Conservation (phyloP, 2,329 filamentous ascomycete genomes). For the Aureobasidium lini region DNA sequence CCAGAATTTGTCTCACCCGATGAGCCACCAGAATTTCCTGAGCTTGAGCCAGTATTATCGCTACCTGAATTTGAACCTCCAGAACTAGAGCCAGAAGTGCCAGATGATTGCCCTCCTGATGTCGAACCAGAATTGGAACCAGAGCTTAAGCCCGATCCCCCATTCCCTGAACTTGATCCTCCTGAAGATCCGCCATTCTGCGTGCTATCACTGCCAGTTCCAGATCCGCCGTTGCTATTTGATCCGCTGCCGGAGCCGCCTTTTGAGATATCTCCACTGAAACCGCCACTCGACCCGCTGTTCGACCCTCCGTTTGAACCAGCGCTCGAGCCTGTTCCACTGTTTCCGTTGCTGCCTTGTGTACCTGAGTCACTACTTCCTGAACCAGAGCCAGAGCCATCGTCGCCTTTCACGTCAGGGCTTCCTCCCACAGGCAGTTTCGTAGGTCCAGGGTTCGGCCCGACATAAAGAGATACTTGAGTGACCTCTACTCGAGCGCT, state of each 20-base stretch:
- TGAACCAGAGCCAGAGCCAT: background rate
- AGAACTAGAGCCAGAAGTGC: background rate
- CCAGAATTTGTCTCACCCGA: background rate
- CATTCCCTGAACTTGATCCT: background rate
- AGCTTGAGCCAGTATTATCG: background rate
- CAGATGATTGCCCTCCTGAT: background rate
- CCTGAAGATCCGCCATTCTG: too few species aligned
- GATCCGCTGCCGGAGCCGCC: background rate
- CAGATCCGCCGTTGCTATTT: background rate
- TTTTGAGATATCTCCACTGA: background rate
- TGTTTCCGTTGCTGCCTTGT: background rate
- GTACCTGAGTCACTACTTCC: background rate
- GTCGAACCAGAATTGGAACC: slow-evolving; percentile 1
- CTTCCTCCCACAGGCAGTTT: background rate
- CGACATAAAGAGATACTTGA: background rate
- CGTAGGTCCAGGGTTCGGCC: background rate
- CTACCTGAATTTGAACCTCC: background rate
- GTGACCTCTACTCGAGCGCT: background rate
- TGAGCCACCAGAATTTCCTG: background rate
- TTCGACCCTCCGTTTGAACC: background rate
- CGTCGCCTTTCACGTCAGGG: background rate
- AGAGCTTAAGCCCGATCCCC: background rate
- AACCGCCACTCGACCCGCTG: background rate
- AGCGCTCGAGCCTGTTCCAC: background rate
- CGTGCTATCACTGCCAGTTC: too few species aligned